phyloP scores from a whole-genome alignment of 768 basidiomycete species.

The Jaapia argillacea region DNA sequence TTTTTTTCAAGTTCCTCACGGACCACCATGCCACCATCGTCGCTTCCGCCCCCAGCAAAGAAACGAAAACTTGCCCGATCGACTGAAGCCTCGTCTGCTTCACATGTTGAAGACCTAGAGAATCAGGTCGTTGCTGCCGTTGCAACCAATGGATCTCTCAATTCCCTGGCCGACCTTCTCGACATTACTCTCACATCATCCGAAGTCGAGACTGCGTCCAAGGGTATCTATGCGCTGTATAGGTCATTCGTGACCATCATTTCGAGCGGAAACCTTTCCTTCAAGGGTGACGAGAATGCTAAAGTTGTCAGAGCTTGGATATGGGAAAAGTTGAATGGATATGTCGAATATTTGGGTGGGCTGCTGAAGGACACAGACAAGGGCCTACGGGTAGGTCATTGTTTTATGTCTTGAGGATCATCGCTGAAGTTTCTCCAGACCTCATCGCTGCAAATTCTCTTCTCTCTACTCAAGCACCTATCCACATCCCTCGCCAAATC shows the following conservation, averaged over 20 bases:
- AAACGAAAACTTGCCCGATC: neutral
- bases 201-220: constrained; percentile 52
- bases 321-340: constrained; percentile 62
- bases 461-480: constrained; percentile 68
- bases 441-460: constrained; percentile 63
- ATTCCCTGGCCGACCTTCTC: constrained; percentile 68
- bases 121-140: constrained; percentile 43
- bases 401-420: neutral
- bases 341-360: constrained; percentile 56
- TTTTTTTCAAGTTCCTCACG: too few species aligned
- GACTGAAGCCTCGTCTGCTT: neutral
- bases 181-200: constrained; percentile 37
- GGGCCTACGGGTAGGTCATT: constrained; percentile 50
- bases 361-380: constrained; percentile 74
- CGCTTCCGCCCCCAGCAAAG: constrained; percentile 1
- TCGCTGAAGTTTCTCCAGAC: constrained; percentile 27
- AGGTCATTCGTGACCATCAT: constrained; percentile 64
- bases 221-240: constrained; percentile 76
- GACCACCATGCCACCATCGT: too few species aligned
- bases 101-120: constrained; percentile 30
- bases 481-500: constrained; percentile 49
- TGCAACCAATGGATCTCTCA: constrained; percentile 52
- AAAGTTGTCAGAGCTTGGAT: constrained; percentile 69
- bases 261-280: constrained; percentile 40
- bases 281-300: constrained; percentile 45